Conservation (phyloP, 169 alveolate species). For the Eimeria sp. region DNA sequence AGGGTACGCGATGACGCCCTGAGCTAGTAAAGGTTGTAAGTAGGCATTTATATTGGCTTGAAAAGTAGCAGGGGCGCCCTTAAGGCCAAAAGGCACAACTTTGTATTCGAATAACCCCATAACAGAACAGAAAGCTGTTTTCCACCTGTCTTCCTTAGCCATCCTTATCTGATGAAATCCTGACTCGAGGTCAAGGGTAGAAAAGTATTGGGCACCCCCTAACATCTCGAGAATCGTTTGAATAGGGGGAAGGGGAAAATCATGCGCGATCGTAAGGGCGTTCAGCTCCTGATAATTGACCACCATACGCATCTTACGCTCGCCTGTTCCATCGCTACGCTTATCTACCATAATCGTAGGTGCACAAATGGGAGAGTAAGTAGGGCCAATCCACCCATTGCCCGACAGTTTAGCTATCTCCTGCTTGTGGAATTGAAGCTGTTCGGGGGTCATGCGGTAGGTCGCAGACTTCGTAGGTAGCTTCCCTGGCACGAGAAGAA, state of each 20-base stretch:
- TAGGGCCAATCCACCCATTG: not conserved
- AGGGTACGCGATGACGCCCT: no score
- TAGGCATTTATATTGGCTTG: no score
- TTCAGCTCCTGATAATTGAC: not conserved
- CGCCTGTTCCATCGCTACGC: not conserved
- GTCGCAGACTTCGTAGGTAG: not conserved
- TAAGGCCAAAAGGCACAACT: no score
- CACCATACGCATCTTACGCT: not conserved
- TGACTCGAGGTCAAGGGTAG: not conserved
- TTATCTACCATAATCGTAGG: not conserved
- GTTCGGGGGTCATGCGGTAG: constrained; percentile 11
- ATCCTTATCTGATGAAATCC: no score
- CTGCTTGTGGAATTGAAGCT: not conserved
- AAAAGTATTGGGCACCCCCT: not conserved
- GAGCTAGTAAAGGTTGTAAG: no score
- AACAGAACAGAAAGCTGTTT: no score
- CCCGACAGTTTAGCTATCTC: constrained; percentile 1
- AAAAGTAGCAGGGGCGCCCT: no score
- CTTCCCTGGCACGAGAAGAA: not conserved
- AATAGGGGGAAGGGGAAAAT: not conserved
- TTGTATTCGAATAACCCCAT: no score
- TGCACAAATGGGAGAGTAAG: not conserved
- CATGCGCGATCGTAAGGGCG: constrained; percentile 1
- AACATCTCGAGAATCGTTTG: not conserved
- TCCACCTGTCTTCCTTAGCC: no score